phyloP scores from a whole-genome alignment of 148 eudicot species.

The Vaccinium myrtillus region DNA sequence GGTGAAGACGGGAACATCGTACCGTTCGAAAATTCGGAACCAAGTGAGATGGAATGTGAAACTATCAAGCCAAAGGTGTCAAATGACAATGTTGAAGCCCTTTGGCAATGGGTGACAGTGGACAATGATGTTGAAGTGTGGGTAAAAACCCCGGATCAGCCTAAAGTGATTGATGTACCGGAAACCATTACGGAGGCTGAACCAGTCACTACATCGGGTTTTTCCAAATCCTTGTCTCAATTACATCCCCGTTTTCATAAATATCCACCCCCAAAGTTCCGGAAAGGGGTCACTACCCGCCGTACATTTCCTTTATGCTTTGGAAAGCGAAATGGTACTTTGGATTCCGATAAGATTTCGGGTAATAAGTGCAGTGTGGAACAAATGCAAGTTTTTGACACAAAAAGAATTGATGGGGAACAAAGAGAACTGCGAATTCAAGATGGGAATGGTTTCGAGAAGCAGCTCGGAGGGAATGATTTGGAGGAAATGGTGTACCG shows the following conservation, averaged over 20 bases:
- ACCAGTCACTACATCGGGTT: background rate
- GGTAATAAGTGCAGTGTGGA: background rate
- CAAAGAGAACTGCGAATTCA: background rate
- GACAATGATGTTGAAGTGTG: background rate
- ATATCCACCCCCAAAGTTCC: slow-evolving; percentile 18
- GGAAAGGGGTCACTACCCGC: background rate
- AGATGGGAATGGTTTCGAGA: background rate
- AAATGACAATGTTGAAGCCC: background rate
- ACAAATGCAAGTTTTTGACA: background rate
- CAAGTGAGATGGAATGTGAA: background rate
- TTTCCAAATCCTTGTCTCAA: background rate
- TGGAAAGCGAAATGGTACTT: slow-evolving; percentile 6
- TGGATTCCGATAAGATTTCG: background rate
- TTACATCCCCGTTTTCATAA: background rate
- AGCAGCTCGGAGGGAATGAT: background rate
- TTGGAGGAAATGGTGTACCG: background rate
- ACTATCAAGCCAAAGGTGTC: background rate
- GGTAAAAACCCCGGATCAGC: background rate
- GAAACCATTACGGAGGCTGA: background rate
- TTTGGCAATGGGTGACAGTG: background rate
- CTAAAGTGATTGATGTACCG: background rate
- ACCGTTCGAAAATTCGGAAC: background rate
- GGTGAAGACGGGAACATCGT: background rate
- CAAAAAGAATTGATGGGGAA: background rate
- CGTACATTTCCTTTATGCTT: slow-evolving; percentile 4